These are phyloP conservation scores for Alternaria ventricosa DNA, from an alignment of 2,329 filamentous ascomycete species.

Conservation along the genomic window DNA sequence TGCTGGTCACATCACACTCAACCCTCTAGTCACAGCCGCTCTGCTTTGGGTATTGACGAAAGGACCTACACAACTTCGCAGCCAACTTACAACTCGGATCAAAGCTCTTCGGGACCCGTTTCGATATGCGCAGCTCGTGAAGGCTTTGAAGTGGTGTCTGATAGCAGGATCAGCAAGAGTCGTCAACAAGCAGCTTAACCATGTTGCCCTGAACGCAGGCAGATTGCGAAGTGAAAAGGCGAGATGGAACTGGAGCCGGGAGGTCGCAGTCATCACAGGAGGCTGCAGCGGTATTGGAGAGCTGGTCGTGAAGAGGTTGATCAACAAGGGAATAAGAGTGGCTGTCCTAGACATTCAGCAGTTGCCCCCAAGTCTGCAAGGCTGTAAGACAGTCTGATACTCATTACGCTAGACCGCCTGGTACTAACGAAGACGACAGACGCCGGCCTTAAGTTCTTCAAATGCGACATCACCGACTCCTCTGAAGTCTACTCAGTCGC, in stretches of 20 bases:
- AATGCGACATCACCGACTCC: slow-evolving; percentile 45
- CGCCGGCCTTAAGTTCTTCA: slow-evolving; percentile 37
- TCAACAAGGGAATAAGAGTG: slow-evolving; percentile 36
- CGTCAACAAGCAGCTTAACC: slow-evolving; percentile 38
- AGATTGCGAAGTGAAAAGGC: slow-evolving; percentile 44
- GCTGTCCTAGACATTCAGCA: slow-evolving; percentile 44
- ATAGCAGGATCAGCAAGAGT: slow-evolving; percentile 40
- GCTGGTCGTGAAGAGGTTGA: slow-evolving; percentile 36
- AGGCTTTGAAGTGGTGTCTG: slow-evolving; percentile 39
- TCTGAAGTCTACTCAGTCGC: slow-evolving; percentile 34
- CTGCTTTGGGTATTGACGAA: slow-evolving; percentile 43
- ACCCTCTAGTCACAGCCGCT: slow-evolving; percentile 37
- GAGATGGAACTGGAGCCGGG: slow-evolving; percentile 41
- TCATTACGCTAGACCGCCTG: neutral
- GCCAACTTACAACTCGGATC: slow-evolving; percentile 26
- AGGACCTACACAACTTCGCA: slow-evolving; percentile 33
- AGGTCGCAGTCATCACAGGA: slow-evolving; percentile 48
- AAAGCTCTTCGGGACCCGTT: slow-evolving; percentile 32
- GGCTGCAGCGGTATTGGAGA: slow-evolving; percentile 48
- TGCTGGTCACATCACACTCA: slow-evolving; percentile 33
- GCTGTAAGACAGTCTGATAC: slow-evolving; percentile 24
- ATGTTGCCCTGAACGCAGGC: slow-evolving; percentile 49
- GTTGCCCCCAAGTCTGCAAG: slow-evolving; percentile 34
- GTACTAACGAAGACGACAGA: slow-evolving; percentile 22
- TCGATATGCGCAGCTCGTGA: slow-evolving; percentile 27